Evolutionary conservation across 1,139 yeast genomes (phyloP), one percentile per base, ranked within the genome.

Genomic region (Keqinozyma sinolaborantium): DNA sequence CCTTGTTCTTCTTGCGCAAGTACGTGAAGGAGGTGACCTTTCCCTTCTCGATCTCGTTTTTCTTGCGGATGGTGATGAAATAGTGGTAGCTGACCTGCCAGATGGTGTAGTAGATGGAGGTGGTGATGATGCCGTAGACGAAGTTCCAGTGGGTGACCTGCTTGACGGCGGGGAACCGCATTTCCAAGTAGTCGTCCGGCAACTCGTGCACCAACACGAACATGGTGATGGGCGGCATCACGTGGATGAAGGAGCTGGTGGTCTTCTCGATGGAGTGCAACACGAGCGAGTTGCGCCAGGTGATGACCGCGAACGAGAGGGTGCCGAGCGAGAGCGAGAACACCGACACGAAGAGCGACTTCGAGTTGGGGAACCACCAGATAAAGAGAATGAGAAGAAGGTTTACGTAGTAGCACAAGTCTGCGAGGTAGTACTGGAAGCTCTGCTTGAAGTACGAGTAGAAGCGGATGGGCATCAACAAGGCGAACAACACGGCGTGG

Each of bases 271-370:
- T 75, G 12, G 94, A 83, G 51, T 92, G 98, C 30, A 92, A 68
- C 6, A 92, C 97, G 36, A 92, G 69, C 6, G 96, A 88, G 53
- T 92, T 92, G 48, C 95, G 72, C 98, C 98, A 92, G 0, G 97
- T 86, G 24, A 90, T 81, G 13, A 92, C 96, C 0, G 97, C 97
- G 74, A 87, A 90, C 7, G 95, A 77, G 33, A 92, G 61, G 0
- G 97, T 86, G 1, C 97, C 97, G 64, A 83, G 79, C 2, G 95
- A 74, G 37, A 92, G 75, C 10, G 96, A 83, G 58, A 86, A 90
- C 44, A 94, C 88, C 7, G 92, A 73, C 16, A 86, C 77, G 57
- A 83, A 90, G 25, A 92, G 63, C 35, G 79, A 71, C 27, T 70
- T 69, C 1, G 95, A 85, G 26, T 68, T 51, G 0, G 98, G 97